Evolutionary conservation across 768 basidiomycete species (phyloP), one percentile per base, ranked within the genome.

Genomic region (Termitomyces sp.): DNA sequence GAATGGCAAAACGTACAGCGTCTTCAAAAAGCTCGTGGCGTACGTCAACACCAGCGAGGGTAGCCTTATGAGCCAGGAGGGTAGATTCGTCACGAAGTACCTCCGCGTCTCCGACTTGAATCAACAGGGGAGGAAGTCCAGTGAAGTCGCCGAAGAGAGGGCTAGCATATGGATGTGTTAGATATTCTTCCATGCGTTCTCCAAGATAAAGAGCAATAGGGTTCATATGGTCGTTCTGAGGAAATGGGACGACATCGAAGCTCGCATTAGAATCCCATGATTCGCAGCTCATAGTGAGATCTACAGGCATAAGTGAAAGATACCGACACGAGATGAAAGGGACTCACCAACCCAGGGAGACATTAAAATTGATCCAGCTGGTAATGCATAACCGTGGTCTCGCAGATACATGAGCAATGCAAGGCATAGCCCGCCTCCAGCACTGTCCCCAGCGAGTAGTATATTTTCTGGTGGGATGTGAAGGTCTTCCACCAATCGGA

Each of bases 101-200:
- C 69, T 99, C 96, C 1, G 93, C 89, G 61, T 98, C 96, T 18
- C 96, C 96, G 2, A 87, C 87, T 69, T 96, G 94, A 42, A 98
- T 88, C 12, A 98, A 80, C 67, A 98, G 69, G 0, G 96, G 96
- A 10, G 96, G 96, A 18, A 99, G 75, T 8, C 89, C 90, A 10
- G 78, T 75, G 60, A 95, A 88, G 68, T 94, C 84, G 20, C 97
- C 96, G 64, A 99, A 99, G 16, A 99, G 76, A 0, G 93, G 96
- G 58, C 92, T 95, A 10, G 90, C 96, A 65, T 99, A 99, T 10
- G 96, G 96, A 70, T 99, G 95, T 0, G 95, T 98, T 46, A 98
- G 76, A 69, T 93, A 96, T 58, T 86, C 78, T 65, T 89, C 84
- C 62, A 89, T 82, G 39, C 83, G 76, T 62, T 86, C 88, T 16